A percentile compares a stretch with the other conserved stretches of the same genome.
Conservation (phyloP, 495 filamentous ascomycete species). For the Aspergillus baeticus region DNA sequence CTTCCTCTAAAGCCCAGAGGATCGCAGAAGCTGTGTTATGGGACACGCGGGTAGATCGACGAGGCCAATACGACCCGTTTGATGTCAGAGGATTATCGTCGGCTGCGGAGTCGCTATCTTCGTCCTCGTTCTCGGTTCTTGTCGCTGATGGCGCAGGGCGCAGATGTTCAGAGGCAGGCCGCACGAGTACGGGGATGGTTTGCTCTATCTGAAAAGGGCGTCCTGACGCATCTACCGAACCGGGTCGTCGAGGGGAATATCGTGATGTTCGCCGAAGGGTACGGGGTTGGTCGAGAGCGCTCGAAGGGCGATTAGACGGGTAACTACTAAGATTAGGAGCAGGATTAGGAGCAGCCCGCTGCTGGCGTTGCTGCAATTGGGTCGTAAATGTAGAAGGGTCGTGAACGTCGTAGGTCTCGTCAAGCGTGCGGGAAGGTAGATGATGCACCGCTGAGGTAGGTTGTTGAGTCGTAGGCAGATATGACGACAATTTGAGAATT, state of each 20-base stretch:
- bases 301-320: conserved; percentile 44
- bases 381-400: conserved; percentile 51
- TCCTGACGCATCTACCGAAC: conserved; percentile 34
- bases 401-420: conserved; percentile 64
- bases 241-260: conserved; percentile 35
- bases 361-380: conserved; percentile 56
- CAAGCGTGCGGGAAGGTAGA: conserved; percentile 36
- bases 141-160: conserved; percentile 38
- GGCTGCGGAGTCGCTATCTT: conserved; percentile 28
- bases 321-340: conserved; percentile 31
- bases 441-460: conserved; percentile 43
- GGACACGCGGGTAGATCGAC: conserved; percentile 57
- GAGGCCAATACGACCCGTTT: conserved; percentile 50
- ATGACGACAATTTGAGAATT: conserved; percentile 37
- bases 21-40: conserved; percentile 73
- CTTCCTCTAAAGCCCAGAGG: conserved; percentile 88
- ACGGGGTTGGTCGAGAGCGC: conserved; percentile 49
- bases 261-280: conserved; percentile 51
- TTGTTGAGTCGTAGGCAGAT: conserved; percentile 16
- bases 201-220: conserved; percentile 28
- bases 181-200: conserved; percentile 27
- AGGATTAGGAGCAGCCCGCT: conserved; percentile 43
- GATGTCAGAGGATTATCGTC: conserved; percentile 36
- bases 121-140: conserved; percentile 39
- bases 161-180: conserved; percentile 20